Evolutionary conservation across 306 rosid species (phyloP).

Genomic region (Prunus mongolica): DNA sequence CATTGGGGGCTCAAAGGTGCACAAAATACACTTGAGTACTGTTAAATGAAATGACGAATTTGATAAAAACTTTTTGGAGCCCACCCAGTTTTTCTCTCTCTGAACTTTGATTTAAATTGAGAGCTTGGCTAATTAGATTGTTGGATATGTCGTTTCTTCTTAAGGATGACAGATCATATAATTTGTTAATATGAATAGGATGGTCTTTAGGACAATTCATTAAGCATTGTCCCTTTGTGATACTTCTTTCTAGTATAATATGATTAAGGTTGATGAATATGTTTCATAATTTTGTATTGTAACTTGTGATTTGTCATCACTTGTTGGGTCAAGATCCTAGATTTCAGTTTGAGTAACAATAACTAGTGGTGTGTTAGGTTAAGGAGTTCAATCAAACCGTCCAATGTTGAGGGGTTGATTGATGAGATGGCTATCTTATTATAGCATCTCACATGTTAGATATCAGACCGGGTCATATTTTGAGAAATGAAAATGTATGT

Average conservation of each 20-base stretch:
- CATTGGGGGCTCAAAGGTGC: slow-evolving; percentile 24
- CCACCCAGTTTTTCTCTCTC: neutral
- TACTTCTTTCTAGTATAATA: neutral
- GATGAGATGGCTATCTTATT: no score
- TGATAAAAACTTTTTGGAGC: slow-evolving; percentile 1
- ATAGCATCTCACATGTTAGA: no score
- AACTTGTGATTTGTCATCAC: neutral
- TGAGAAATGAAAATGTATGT: neutral
- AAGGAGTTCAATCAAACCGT: no score
- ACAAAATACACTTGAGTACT: slow-evolving; percentile 35
- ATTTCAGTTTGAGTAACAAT: neutral
- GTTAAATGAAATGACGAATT: slow-evolving; percentile 13
- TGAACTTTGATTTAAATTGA: no score
- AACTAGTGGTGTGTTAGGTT: neutral
- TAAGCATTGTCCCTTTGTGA: slow-evolving; percentile 3
- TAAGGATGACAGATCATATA: neutral
- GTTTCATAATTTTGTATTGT: neutral
- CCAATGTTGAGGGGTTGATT: no score
- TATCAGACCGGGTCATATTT: no score
- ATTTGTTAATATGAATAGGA: neutral
- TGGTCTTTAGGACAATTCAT: neutral
- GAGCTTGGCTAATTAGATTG: no score
- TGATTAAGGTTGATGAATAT: neutral
- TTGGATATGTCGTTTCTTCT: neutral
- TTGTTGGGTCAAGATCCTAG: neutral